These are phyloP conservation scores for Coemansia javaensis DNA, from an alignment of 192 early-diverging fungal species.

Conservation along the genomic window DNA sequence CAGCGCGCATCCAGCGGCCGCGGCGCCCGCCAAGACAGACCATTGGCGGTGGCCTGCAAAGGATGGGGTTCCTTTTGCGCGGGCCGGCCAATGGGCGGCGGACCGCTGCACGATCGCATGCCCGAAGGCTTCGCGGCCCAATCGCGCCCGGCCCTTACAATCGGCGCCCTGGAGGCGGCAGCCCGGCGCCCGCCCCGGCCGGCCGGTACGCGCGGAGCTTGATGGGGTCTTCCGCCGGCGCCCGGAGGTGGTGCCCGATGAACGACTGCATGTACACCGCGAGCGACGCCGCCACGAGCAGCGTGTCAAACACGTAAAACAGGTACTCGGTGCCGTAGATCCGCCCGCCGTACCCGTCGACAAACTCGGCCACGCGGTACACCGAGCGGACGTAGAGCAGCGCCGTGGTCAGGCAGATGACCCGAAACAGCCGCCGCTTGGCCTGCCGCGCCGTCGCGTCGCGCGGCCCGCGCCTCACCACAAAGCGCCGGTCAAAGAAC, in stretches of 20 bases:
- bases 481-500: constrained; percentile 10
- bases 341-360: constrained; percentile 27
- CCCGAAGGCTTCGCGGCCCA: too few species aligned
- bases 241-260: constrained; percentile 20
- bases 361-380: constrained; percentile 46
- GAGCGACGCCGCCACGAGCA: constrained; percentile 27
- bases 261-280: constrained; percentile 26
- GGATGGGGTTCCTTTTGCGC: too few species aligned
- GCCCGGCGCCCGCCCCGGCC: too few species aligned
- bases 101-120: too few species aligned
- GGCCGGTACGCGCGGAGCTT: too few species aligned
- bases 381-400: constrained; percentile 35
- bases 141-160: too few species aligned
- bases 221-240: too few species aligned
- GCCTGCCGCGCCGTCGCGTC: constrained; percentile 7
- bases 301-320: constrained; percentile 48
- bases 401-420: constrained; percentile 28
- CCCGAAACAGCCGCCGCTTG: constrained; percentile 24
- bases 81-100: too few species aligned
- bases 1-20: too few species aligned
- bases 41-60: too few species aligned
- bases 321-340: constrained; percentile 43
- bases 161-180: too few species aligned
- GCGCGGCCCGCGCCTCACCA: constrained; percentile 6
- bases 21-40: too few species aligned